Evolutionary conservation across 768 basidiomycete genomes (phyloP).

Genomic region (Amanita pallidorosea): DNA sequence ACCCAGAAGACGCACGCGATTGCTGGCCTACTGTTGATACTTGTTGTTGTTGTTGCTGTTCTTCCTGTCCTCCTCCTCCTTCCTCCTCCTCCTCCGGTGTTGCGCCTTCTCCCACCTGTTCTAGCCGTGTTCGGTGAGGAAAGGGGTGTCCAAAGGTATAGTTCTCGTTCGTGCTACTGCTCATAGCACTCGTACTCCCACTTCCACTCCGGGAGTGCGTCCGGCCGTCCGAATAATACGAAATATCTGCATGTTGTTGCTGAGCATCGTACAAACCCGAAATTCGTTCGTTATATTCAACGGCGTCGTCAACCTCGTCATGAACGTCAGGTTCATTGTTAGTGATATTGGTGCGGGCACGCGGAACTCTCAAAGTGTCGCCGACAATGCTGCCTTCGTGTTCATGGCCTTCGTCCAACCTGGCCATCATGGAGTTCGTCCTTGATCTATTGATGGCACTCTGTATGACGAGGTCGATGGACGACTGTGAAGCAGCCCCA

Average conservation of each 20-base stretch:
- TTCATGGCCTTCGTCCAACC: slow-evolving; percentile 43
- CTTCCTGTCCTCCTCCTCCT: neutral
- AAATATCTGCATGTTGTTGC: slow-evolving; percentile 8
- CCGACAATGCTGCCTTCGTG: slow-evolving; percentile 1
- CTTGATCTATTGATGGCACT: slow-evolving; percentile 15
- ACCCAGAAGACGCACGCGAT: slow-evolving; percentile 9
- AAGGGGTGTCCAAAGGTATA: slow-evolving; percentile 65
- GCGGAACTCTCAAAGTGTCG: slow-evolving; percentile 3
- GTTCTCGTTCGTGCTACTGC: slow-evolving; percentile 44
- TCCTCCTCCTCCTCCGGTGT: slow-evolving; percentile 8
- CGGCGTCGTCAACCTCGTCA: slow-evolving; percentile 13
- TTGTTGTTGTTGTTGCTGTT: neutral
- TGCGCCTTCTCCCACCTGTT: slow-evolving; percentile 11
- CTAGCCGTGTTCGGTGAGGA: slow-evolving; percentile 8
- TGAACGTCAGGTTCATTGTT: slow-evolving; percentile 13
- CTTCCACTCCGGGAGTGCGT: slow-evolving; percentile 43
- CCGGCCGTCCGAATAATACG: slow-evolving; percentile 22
- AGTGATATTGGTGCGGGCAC: slow-evolving; percentile 8
- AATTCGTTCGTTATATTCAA: slow-evolving; percentile 5
- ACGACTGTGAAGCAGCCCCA: slow-evolving; percentile 48
- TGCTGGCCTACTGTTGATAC: slow-evolving; percentile 3
- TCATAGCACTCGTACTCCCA: slow-evolving; percentile 33
- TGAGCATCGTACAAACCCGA: slow-evolving; percentile 6
- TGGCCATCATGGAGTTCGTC: slow-evolving; percentile 58
- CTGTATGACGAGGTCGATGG: slow-evolving; percentile 41